phyloP scores from a whole-genome alignment of 2,329 filamentous ascomycete species.

The Zarea fungicola region DNA sequence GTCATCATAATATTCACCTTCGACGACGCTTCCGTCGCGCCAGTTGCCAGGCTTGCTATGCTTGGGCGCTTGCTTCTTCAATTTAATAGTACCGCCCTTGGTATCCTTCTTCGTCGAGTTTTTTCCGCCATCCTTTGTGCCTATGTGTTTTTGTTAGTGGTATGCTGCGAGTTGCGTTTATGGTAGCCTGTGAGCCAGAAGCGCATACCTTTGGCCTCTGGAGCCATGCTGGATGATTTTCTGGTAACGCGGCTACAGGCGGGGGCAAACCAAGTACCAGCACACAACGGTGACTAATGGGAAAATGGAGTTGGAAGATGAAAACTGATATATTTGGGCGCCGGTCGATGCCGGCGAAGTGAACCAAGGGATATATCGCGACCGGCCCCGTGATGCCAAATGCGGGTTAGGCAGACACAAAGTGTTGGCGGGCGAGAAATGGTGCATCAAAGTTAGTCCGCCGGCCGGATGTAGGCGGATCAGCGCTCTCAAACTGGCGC shows the following conservation, averaged over 20 bases:
- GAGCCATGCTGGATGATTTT: conserved; percentile 6
- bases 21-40: conserved; percentile 60
- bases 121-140: conserved; percentile 43
- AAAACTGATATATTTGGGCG: conserved; percentile 1
- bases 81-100: conserved; percentile 50
- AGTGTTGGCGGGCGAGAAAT: neutral
- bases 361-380: neutral
- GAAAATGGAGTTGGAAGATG: neutral
- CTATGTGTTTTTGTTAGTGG: neutral
- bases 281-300: neutral
- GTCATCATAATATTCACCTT: too few relatives aligned
- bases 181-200: too few relatives aligned
- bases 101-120: conserved; percentile 51
- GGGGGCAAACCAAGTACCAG: too few relatives aligned
- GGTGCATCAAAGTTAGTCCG: conserved; percentile 13
- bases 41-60: conserved; percentile 65
- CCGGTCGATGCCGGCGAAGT: conserved; percentile 1
- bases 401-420: neutral
- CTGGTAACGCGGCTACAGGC: neutral
- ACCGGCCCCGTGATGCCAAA: neutral
- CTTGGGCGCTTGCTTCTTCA: conserved; percentile 60
- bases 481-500: neutral
- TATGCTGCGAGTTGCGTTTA: neutral
- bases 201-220: conserved; percentile 13
- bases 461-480: neutral